Evolutionary conservation across 768 basidiomycete species (phyloP).

Genomic region (Clavulina sp.): DNA sequence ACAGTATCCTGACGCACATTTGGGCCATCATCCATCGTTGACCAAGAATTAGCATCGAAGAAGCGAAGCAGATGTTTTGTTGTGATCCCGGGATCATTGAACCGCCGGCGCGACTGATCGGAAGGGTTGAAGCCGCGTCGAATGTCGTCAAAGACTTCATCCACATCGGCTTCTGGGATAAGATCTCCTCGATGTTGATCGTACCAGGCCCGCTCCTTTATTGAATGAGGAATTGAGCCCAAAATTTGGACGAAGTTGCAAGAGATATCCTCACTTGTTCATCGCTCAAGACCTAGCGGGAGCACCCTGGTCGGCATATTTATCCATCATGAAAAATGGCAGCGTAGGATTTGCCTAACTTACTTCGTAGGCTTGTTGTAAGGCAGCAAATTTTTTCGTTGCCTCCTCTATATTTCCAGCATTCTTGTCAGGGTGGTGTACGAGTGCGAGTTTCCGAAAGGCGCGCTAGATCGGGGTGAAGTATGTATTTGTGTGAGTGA

Average conservation of each 20-base stretch:
- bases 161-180: slow-evolving; percentile 65
- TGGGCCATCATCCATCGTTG: slow-evolving; percentile 42
- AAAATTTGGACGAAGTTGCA: not conserved
- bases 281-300: slow-evolving; percentile 72
- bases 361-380: slow-evolving; percentile 96
- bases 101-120: slow-evolving; percentile 23
- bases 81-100: slow-evolving; percentile 57
- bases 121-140: slow-evolving; percentile 42
- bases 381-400: slow-evolving; percentile 65
- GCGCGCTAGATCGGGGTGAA: slow-evolving; percentile 8
- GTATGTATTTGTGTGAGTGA: not conserved
- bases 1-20: slow-evolving; percentile 28
- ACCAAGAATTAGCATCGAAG: slow-evolving; percentile 56
- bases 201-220: slow-evolving; percentile 93
- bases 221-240: slow-evolving; percentile 10
- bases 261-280: slow-evolving; percentile 53
- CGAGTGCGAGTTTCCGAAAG: slow-evolving; percentile 14
- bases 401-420: slow-evolving; percentile 65
- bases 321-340: not conserved
- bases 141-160: slow-evolving; percentile 72
- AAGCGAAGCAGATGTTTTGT: slow-evolving; percentile 69
- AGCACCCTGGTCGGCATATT: not conserved
- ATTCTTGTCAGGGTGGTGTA: slow-evolving; percentile 34
- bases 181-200: slow-evolving; percentile 79
- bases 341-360: slow-evolving; percentile 12